phyloP scores from a whole-genome alignment of 1,284 basidiomycete genomes.

The Rhizoctonia solani region DNA sequence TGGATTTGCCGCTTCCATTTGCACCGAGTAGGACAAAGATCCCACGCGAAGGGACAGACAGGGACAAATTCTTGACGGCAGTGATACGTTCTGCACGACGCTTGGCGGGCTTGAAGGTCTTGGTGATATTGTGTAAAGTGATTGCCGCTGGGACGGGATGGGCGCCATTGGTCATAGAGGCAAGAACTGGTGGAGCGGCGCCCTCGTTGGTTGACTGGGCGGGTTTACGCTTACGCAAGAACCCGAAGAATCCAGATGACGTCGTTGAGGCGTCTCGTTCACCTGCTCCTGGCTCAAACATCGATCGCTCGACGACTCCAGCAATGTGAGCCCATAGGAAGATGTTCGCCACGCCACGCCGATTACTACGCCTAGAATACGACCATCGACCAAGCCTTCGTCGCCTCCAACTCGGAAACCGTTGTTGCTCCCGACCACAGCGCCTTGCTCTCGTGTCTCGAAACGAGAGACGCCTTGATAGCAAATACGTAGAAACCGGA shows the following conservation, averaged over 20 bases:
- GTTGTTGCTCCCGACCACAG: neutral
- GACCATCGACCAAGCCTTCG: slow-evolving; percentile 44
- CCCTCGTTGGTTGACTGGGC: slow-evolving; percentile 39
- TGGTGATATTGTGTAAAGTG: slow-evolving; percentile 61
- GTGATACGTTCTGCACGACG: slow-evolving; percentile 48
- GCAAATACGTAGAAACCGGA: slow-evolving; percentile 75
- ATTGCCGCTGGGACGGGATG: slow-evolving; percentile 48
- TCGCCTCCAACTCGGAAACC: neutral
- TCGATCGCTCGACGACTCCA: slow-evolving; percentile 57
- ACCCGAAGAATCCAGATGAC: slow-evolving; percentile 42
- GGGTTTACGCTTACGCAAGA: slow-evolving; percentile 41
- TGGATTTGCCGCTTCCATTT: slow-evolving; percentile 77
- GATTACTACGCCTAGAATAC: slow-evolving; percentile 62
- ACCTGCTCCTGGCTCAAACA: slow-evolving; percentile 58
- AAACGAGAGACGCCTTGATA: slow-evolving; percentile 31
- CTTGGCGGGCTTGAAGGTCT: slow-evolving; percentile 52
- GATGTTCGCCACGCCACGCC: slow-evolving; percentile 67
- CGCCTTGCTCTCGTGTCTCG: neutral
- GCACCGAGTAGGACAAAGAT: slow-evolving; percentile 74
- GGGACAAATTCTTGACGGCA: slow-evolving; percentile 64
- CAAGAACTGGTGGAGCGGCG: slow-evolving; percentile 45
- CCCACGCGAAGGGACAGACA: slow-evolving; percentile 67
- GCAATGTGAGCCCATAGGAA: slow-evolving; percentile 73
- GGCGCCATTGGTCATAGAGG: slow-evolving; percentile 12
- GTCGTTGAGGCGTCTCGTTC: slow-evolving; percentile 44